Base-by-base conservation (phyloP, 768 basidiomycete species). In the Termitomyces sp. region DNA sequence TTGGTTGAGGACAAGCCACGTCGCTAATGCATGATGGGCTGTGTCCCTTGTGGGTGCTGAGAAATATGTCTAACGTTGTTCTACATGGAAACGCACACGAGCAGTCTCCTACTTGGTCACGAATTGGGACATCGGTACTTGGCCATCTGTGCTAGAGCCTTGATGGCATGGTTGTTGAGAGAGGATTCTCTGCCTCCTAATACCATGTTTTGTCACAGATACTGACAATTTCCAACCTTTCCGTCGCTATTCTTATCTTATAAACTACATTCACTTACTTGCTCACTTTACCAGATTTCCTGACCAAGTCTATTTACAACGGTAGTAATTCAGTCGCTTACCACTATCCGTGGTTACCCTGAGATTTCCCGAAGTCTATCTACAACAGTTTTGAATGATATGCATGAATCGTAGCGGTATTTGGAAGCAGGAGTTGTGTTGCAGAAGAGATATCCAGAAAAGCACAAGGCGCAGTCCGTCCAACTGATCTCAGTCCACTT, bases 401-500 rank as follows among this genome's bases (percentile, higher is more conserved):
- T 19, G 11, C 19, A 12, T 12, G 17, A 14, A 15, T 30, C 5
- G 28, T 19, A 30, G 17, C 11, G 10, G 5, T 26, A 50, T 37
- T 21, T 23, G 38, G 17, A 23, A 6, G 35, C 5, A 15, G 14
- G 21, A 35, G 6, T 50, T 6, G 48, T 23, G 17, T 28, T 50
- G 37, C 12, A 33, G 17, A 49, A 47, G 45, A 38, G 38, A 30
- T 17, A 53, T 3, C 45, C n/a, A 48, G 10, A 53, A 43, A 48
- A 1, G n/a, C 31, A 44, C 23, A n/a, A n/a, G n/a, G n/a, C 28
- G 15, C 33, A 47, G 51, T 56, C 19, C 23, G 31, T 42, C 19
- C 41, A 14, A 15, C 40, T 23, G 7, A 31, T 26, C 19, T 61
- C 53, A 53, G 23, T 57, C 58, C 28, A 19, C 19, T 53, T 61